Percentiles rank a stretch among this genome's conserved stretches.
Conservation (phyloP, 768 basidiomycete species). For the Suillus subalutaceus region DNA sequence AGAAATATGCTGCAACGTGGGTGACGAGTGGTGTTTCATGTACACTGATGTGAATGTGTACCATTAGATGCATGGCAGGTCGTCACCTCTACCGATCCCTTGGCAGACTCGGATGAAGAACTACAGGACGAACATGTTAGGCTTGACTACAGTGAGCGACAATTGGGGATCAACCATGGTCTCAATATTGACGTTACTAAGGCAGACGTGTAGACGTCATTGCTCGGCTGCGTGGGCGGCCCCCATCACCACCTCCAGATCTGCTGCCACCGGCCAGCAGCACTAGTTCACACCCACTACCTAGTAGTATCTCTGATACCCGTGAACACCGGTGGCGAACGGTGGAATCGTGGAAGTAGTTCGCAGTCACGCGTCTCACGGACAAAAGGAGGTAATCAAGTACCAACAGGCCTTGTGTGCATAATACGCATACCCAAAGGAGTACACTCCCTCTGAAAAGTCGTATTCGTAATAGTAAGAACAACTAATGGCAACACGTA, state of each 20-base stretch:
- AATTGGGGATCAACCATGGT: neutral
- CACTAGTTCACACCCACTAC: slow-evolving; percentile 2
- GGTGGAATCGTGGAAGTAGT: slow-evolving; percentile 39
- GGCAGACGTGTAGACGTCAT: slow-evolving; percentile 57
- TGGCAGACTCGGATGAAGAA: slow-evolving; percentile 77
- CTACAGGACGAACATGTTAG: slow-evolving; percentile 61
- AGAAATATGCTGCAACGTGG: slow-evolving; percentile 51
- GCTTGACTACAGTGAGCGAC: slow-evolving; percentile 64
- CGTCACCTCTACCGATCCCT: slow-evolving; percentile 61
- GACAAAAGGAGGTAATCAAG: slow-evolving; percentile 2
- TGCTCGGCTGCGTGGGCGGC: slow-evolving; percentile 51
- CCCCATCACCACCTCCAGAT: slow-evolving; percentile 49
- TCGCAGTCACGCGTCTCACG: too few species aligned
- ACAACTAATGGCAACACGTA: slow-evolving; percentile 4
- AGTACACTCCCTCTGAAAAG: neutral
- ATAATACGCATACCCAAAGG: neutral
- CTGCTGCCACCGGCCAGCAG: slow-evolving; percentile 8
- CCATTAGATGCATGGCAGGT: slow-evolving; percentile 73
- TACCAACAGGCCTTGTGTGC: neutral
- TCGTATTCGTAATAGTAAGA: slow-evolving; percentile 6
- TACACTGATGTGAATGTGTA: slow-evolving; percentile 1
- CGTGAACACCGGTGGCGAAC: slow-evolving; percentile 41
- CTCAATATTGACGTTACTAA: slow-evolving; percentile 22
- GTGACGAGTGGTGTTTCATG: slow-evolving; percentile 14
- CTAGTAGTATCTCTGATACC: slow-evolving; percentile 20